Evolutionary conservation across 768 basidiomycete species (phyloP).

Genomic region (Leccinum uliginosum): DNA sequence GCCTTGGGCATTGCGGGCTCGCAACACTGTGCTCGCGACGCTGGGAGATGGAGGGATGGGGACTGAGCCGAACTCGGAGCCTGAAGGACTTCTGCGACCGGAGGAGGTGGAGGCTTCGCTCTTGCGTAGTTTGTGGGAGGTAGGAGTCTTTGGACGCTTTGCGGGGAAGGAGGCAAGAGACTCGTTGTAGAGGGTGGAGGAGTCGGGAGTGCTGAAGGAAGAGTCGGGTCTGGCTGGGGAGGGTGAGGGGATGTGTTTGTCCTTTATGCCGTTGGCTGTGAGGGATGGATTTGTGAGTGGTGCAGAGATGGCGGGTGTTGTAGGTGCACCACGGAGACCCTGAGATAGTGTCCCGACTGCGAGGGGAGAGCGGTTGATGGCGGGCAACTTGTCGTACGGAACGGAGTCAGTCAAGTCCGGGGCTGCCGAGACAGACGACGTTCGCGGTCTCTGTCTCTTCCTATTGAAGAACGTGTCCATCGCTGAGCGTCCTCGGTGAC

Average conservation of each 20-base stretch:
- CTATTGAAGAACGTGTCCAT: slow-evolving; percentile 71
- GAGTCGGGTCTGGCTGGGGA: slow-evolving; percentile 42
- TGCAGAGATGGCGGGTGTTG: slow-evolving; percentile 55
- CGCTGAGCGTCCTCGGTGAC: not conserved
- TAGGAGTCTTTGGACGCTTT: slow-evolving; percentile 33
- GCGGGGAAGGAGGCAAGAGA: slow-evolving; percentile 36
- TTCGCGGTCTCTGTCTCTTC: slow-evolving; percentile 55
- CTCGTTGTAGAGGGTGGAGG: slow-evolving; percentile 56
- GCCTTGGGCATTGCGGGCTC: slow-evolving; percentile 57
- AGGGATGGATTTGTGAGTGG: slow-evolving; percentile 82
- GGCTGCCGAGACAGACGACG: slow-evolving; percentile 55
- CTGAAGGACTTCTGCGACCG: slow-evolving; percentile 44
- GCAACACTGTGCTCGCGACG: slow-evolving; percentile 35
- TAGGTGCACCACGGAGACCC: slow-evolving; percentile 40
- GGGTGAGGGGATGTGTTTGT: slow-evolving; percentile 35
- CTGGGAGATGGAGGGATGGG: slow-evolving; percentile 31
- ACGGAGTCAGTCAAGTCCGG: slow-evolving; percentile 66
- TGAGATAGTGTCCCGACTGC: slow-evolving; percentile 54
- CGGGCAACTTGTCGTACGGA: slow-evolving; percentile 64
- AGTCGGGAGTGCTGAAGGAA: slow-evolving; percentile 52
- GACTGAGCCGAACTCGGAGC: slow-evolving; percentile 51
- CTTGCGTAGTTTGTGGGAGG: slow-evolving; percentile 34
- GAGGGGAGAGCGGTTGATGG: slow-evolving; percentile 54
- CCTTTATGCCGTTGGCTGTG: slow-evolving; percentile 66
- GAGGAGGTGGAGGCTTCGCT: slow-evolving; percentile 57